Evolutionary conservation across 345 rosid species (phyloP), one percentile per base, ranked within the genome.

Genomic region (Crucihimalaya himalaica): DNA sequence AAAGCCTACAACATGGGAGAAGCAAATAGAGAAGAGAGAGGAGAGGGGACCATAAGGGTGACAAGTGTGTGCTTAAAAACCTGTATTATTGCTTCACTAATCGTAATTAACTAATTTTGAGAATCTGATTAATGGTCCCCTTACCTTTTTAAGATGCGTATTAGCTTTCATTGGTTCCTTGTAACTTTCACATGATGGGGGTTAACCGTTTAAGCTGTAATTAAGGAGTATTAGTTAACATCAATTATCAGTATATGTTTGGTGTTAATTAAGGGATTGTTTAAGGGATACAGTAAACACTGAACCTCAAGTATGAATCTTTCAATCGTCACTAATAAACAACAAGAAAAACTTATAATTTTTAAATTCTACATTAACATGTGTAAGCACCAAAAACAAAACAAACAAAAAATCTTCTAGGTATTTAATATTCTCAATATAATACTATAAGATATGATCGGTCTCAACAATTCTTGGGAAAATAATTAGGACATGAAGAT

Each of bases 1-100:
- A 35, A 64, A 71, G 72, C 80, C 76, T 77, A 71, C 34, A 71
- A 77, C 62, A 71, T 64, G 76, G 80, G 76, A 77, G 76, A 77
- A 61, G 58, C 51, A 60, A 68, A 29, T 8, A 39, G 34, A 74
- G 45, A 40, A 29, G 68, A 42, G 21, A 39, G 61, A 35, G n/a
- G 21, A 55, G 21, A 55, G 18, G 66, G 63, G 76, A 71, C 76
- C 80, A 77, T 34, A 47, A 70, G 21, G 34, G 28, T 70, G 71
- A 70, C 56, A 77, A 60, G 76, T 70, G 56, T 77, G 48, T 63
- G 25, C 20, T 25, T 56, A 28, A 4, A 55, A 55, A 15, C 67
- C 62, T 40, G 67, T 64, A 71, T 77, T 77, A 77, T 77, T 71
- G 72, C 62, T 54, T 63, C 47, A 57, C 67, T 71, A 77, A 64